Evolutionary conservation across 2,329 filamentous ascomycete genomes (phyloP).

Genomic region (Harringtonia aguacate): DNA sequence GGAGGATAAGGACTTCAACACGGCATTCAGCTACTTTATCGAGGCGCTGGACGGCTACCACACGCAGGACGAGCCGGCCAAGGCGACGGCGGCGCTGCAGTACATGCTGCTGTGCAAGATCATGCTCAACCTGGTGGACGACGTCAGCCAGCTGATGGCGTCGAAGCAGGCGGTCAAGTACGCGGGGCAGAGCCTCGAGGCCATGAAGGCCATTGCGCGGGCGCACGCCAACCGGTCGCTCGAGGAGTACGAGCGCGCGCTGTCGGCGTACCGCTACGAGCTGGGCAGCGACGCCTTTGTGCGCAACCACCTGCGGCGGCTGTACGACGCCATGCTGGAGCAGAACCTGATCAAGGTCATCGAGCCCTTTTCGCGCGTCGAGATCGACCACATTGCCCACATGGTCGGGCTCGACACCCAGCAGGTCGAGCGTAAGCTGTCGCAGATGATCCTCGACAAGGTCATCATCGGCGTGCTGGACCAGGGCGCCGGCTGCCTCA

Average conservation of each 20-base stretch:
- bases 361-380: conserved; percentile 93
- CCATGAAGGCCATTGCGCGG: conserved; percentile 96
- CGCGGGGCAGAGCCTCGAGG: conserved; percentile 88
- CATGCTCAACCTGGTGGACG: conserved; percentile 95
- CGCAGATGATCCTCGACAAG: conserved; percentile 99
- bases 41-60: conserved; percentile 97
- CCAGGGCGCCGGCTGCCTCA: conserved; percentile 93
- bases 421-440: conserved; percentile 96
- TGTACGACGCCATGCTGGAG: conserved; percentile 98
- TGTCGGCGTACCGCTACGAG: conserved; percentile 85
- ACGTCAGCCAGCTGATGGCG: conserved; percentile 88
- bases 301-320: conserved; percentile 84
- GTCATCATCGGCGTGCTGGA: conserved; percentile 96
- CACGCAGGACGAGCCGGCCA: conserved; percentile 74
- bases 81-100: conserved; percentile 94
- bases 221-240: conserved; percentile 92
- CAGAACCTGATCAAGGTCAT: conserved; percentile 99
- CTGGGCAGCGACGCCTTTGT: conserved; percentile 93
- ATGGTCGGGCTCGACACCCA: conserved; percentile 94
- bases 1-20: conserved; percentile 98
- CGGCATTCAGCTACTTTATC: conserved; percentile 97
- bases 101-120: conserved; percentile 99
- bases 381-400: conserved; percentile 93
- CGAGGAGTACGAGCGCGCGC: conserved; percentile 91
- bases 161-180: conserved; percentile 97